phyloP scores from a whole-genome alignment of 1,284 basidiomycete species.

The Pascua sp. region DNA sequence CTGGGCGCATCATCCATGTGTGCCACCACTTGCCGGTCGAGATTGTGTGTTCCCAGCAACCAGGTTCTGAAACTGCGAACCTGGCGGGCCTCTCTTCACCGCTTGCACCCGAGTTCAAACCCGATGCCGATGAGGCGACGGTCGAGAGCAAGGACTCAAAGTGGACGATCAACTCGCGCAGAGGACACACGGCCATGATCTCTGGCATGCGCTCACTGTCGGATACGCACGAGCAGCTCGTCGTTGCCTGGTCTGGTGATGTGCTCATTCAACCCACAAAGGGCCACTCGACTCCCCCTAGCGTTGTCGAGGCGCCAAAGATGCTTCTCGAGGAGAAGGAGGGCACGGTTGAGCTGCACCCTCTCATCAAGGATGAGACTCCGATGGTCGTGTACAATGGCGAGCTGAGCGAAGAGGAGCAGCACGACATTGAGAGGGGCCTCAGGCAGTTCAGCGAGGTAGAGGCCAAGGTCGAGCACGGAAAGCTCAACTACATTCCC shows the following conservation, averaged over 20 bases:
- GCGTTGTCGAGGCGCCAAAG: slow-evolving; percentile 6
- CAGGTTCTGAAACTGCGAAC: slow-evolving; percentile 17
- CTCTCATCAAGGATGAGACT: slow-evolving; percentile 19
- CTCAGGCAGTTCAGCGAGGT: slow-evolving; percentile 62
- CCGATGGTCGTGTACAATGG: slow-evolving; percentile 53
- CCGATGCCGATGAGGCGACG: slow-evolving; percentile 34
- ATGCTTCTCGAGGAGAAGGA: slow-evolving; percentile 15
- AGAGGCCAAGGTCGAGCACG: slow-evolving; percentile 54
- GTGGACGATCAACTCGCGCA: slow-evolving; percentile 77
- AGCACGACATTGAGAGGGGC: slow-evolving; percentile 60
- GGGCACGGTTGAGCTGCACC: slow-evolving; percentile 21
- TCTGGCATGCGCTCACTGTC: slow-evolving; percentile 84
- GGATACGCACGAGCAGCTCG: slow-evolving; percentile 78
- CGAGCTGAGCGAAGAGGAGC: slow-evolving; percentile 60
- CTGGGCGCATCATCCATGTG: slow-evolving; percentile 81
- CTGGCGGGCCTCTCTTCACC: slow-evolving; percentile 32
- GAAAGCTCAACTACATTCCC: slow-evolving; percentile 70
- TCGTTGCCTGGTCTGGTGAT: slow-evolving; percentile 93
- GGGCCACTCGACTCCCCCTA: slow-evolving; percentile 6
- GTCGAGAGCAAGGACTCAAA: slow-evolving; percentile 38
- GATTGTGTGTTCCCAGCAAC: slow-evolving; percentile 34
- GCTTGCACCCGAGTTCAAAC: slow-evolving; percentile 48
- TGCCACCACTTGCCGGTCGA: slow-evolving; percentile 54
- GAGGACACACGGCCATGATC: slow-evolving; percentile 94
- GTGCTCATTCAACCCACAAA: slow-evolving; percentile 52